Base-by-base conservation (phyloP, 1,284 basidiomycete genomes). In the Ustilago lituana region DNA sequence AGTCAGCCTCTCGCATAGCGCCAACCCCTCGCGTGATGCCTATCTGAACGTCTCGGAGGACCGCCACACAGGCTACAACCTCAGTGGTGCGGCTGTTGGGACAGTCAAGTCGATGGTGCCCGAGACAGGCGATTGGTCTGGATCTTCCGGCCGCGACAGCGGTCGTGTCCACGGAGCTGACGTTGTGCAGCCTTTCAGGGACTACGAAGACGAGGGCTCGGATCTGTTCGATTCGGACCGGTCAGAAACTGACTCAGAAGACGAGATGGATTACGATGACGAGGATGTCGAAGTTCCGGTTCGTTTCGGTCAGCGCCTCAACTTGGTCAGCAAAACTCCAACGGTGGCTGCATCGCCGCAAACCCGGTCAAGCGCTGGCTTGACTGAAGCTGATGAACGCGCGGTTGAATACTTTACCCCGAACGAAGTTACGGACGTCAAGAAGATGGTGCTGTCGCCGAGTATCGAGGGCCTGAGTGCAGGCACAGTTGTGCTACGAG, bases 101-200 rank as follows among this genome's bases (percentile, higher is more conserved):
- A 70, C 67, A 4, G 49, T 70, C 61, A 64, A 65, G 36, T 70
- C 67, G 47, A 61, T 65, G 46, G 41, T 57, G 5, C 61, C 67
- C 7, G 61, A 70, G 45, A 26, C 36, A 12, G 67, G 67, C 12
- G 45, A 65, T 32, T 70, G 67, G 67, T 63, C 59, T 0, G 50
- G 40, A 2, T 61, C 65, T 4, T 46, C 46, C 7, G 49, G 39
- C 7, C 32, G 46, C 22, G 36, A 32, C 4, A 41, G 37, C 9
- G 37, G 36, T 10, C 37, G 32, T 6, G 41, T 11, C 24, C 36
- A 52, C 20, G 54, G 49, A 4, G 20, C 33, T 15, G 35, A 26
- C 2, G 31, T 9, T 0, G 45, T 24, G 10, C 44, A 37, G 24
- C 53, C 45, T 19, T 69, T 69, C 49, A 41, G 66, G 12, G 66